Evolutionary conservation across 805 yeast species (phyloP).

Genomic region (Kluyveromyces siamensis): DNA sequence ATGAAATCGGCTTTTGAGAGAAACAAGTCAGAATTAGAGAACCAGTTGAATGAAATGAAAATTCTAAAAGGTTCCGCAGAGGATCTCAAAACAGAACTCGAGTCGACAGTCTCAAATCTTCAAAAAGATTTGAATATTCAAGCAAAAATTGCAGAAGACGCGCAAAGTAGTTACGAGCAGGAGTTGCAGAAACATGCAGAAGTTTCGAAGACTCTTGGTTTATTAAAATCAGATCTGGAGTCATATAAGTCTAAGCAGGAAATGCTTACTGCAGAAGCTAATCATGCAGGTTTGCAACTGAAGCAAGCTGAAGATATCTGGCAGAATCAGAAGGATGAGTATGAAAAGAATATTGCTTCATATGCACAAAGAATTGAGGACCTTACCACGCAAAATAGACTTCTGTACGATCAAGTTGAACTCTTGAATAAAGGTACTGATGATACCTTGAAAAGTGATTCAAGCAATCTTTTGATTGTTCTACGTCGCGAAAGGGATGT

Average conservation of each 20-base stretch:
- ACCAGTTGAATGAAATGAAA: slow-evolving; percentile 25
- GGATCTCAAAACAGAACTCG: slow-evolving; percentile 17
- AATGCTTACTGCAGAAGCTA: slow-evolving; percentile 21
- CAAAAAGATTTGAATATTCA: slow-evolving; percentile 37
- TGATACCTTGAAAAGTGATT: slow-evolving; percentile 17
- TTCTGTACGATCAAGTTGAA: slow-evolving; percentile 63
- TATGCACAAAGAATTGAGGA: slow-evolving; percentile 43
- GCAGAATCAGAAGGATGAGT: slow-evolving; percentile 33
- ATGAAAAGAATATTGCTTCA: slow-evolving; percentile 40
- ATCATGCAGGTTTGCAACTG: slow-evolving; percentile 27
- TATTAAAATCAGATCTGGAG: slow-evolving; percentile 32
- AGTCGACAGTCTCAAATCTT: slow-evolving; percentile 23
- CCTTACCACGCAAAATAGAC: slow-evolving; percentile 55
- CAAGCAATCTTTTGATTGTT: slow-evolving; percentile 48
- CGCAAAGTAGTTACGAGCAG: slow-evolving; percentile 45
- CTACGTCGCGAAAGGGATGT: slow-evolving; percentile 71
- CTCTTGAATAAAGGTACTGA: slow-evolving; percentile 17
- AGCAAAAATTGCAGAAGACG: slow-evolving; percentile 36
- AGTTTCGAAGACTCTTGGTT: slow-evolving; percentile 34
- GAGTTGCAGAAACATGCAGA: slow-evolving; percentile 49
- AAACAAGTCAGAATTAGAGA: slow-evolving; percentile 14
- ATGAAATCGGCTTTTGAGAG: slow-evolving; percentile 22
- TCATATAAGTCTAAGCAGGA: slow-evolving; percentile 22
- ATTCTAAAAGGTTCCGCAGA: slow-evolving; percentile 17
- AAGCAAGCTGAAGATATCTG: slow-evolving; percentile 35